Base-by-base conservation (phyloP, 805 yeast species). In the Pichia californica region DNA sequence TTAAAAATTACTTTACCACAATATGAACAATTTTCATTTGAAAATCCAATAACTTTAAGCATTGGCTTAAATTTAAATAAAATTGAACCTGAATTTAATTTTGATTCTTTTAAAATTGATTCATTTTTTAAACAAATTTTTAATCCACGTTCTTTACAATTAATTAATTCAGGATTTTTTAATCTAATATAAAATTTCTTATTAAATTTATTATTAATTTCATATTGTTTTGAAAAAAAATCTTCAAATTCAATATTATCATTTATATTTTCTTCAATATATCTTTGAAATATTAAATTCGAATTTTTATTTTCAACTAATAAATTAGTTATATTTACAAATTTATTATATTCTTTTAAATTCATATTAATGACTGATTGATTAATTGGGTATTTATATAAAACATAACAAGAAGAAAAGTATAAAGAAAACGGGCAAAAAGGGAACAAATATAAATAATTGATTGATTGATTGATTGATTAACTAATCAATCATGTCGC, bases 1-100 rank as follows among this genome's bases (percentile, higher is more conserved):
- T 41, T 36, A 33, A 37, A 14, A 10, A 43, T 23, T 15, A 13
- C 14, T 26, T 37, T 33, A 8, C 44, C 35, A 32, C 51, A 47
- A 29, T 45, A 23, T 20, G 41, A 41, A 31, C 51, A 47, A n/a
- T 39, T 36, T 14, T 36, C 34, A 19, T 30, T 33, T 7, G 25
- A 23, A 21, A 40, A 36, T 21, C 39, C 42, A 20, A 45, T 37
- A 18, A 37, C 40, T 23, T 35, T 40, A 8, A 48, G 15, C n/a
- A 39, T 15, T 15, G 52, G 52, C 2, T 15, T 32, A 19, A 48
- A 43, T 19, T 34, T 40, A n/a, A 31, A 42, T 7, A 46, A 27
- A 21, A 21, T 40, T 7, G 31, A 38, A 7, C 46, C 48, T 7
- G 31, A 27, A 6, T 29, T 18, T 5, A 37, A 19, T 10, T 13